phyloP scores from a whole-genome alignment of 2,329 filamentous ascomycete species.

The Penicillium italicum region DNA sequence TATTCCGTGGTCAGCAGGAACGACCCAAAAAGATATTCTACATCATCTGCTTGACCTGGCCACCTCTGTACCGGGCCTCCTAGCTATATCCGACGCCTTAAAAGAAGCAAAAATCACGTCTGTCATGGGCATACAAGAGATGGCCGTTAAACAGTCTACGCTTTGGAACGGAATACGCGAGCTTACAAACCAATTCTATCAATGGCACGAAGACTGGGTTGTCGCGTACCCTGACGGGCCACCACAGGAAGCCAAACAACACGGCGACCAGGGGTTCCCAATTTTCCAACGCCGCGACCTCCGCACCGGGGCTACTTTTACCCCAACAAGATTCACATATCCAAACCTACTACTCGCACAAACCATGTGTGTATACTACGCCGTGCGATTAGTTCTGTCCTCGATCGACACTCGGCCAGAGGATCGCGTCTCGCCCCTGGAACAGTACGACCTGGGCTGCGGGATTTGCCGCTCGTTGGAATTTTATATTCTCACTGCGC shows the following conservation, averaged over 20 bases:
- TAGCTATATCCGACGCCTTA: slow-evolving; percentile 33
- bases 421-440: slow-evolving; percentile 27
- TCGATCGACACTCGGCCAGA: slow-evolving; percentile 31
- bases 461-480: slow-evolving; percentile 37
- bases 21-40: slow-evolving; percentile 36
- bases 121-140: slow-evolving; percentile 30
- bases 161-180: slow-evolving; percentile 37
- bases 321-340: slow-evolving; percentile 32
- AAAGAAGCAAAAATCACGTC: slow-evolving; percentile 21
- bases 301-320: slow-evolving; percentile 31
- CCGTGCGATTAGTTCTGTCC: slow-evolving; percentile 34
- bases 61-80: slow-evolving; percentile 32
- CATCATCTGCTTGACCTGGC: slow-evolving; percentile 38
- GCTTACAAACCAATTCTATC: slow-evolving; percentile 29
- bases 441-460: slow-evolving; percentile 36
- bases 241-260: slow-evolving; percentile 26
- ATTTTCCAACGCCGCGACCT: slow-evolving; percentile 34
- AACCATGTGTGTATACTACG: slow-evolving; percentile 37
- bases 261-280: slow-evolving; percentile 29
- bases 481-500: slow-evolving; percentile 35
- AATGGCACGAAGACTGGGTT: slow-evolving; percentile 34
- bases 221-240: slow-evolving; percentile 32
- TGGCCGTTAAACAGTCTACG: slow-evolving; percentile 30
- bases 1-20: slow-evolving; percentile 38
- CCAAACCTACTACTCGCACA: slow-evolving; percentile 37